Percentiles rank a stretch among this genome's conserved stretches.
Conservation (phyloP, 352 stramenopile species). For the Globisporangium spinosum region DNA sequence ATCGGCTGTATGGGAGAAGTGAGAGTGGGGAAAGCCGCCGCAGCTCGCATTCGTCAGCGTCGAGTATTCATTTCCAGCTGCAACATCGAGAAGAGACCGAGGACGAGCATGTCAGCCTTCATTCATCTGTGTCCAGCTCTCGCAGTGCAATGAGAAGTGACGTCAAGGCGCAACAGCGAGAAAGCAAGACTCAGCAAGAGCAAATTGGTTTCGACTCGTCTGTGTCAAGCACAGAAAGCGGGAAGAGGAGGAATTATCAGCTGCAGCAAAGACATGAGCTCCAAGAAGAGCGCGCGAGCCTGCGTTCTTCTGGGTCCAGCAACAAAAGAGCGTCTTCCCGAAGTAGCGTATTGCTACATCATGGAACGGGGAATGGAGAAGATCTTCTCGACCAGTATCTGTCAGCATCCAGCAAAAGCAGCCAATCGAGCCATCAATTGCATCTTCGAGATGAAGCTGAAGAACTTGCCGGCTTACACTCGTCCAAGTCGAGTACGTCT, state of each 20-base stretch:
- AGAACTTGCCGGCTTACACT: neutral
- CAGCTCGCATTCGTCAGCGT: neutral
- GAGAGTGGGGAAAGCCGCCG: neutral
- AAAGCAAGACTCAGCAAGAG: neutral
- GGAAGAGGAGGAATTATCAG: neutral
- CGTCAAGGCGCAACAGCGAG: neutral
- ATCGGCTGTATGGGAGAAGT: neutral
- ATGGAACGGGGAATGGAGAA: neutral
- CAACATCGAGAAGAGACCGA: neutral
- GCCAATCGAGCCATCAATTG: neutral
- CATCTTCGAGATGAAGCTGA: neutral
- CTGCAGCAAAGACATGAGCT: neutral
- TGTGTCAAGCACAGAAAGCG: constrained; percentile 1
- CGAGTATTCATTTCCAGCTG: neutral
- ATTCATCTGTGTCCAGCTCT: neutral
- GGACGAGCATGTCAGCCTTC: neutral
- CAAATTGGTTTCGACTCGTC: neutral
- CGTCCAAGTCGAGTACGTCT: neutral
- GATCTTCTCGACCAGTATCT: neutral
- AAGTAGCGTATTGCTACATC: neutral
- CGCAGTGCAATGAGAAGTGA: neutral
- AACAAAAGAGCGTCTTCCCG: neutral
- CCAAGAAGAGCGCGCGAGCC: neutral
- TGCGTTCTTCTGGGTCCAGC: neutral
- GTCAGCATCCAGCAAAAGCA: neutral